These are phyloP conservation scores for Pichia cephalocereana DNA, from an alignment of 805 yeast species.

Conservation along the genomic window DNA sequence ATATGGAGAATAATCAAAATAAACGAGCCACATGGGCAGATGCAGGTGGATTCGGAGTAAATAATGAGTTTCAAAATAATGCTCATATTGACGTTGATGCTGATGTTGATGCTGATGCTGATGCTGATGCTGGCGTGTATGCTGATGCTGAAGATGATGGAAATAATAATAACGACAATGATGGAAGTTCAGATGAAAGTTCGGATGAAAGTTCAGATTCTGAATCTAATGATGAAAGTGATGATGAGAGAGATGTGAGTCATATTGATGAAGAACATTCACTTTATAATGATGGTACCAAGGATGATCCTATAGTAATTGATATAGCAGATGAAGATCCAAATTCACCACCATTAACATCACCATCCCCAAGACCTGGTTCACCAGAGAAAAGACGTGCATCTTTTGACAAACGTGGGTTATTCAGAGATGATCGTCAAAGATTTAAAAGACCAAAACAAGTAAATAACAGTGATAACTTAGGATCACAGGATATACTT, in stretches of 20 bases:
- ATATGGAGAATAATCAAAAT: neutral
- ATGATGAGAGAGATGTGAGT: constrained; percentile 11
- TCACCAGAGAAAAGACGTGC: constrained; percentile 25
- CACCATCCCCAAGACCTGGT: neutral
- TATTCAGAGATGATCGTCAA: constrained; percentile 13
- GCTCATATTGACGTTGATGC: no score
- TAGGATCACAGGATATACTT: no score
- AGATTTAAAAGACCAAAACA: neutral
- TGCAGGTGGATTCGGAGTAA: neutral
- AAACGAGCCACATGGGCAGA: neutral
- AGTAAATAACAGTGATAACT: no score
- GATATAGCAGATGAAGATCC: neutral
- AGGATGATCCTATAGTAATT: constrained; percentile 23
- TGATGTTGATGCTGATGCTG: neutral
- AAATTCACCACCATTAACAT: neutral
- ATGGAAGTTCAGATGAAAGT: neutral
- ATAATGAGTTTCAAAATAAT: neutral
- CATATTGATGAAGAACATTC: constrained; percentile 15
- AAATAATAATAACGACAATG: constrained; percentile 17
- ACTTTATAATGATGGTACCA: constrained; percentile 13
- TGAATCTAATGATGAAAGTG: neutral
- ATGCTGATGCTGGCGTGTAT: neutral
- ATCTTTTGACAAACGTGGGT: constrained; percentile 16
- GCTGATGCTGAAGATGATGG: neutral
- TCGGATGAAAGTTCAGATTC: no score